Conservation (phyloP, 2,329 filamentous ascomycete genomes). For the Ascochyta koolunga region DNA sequence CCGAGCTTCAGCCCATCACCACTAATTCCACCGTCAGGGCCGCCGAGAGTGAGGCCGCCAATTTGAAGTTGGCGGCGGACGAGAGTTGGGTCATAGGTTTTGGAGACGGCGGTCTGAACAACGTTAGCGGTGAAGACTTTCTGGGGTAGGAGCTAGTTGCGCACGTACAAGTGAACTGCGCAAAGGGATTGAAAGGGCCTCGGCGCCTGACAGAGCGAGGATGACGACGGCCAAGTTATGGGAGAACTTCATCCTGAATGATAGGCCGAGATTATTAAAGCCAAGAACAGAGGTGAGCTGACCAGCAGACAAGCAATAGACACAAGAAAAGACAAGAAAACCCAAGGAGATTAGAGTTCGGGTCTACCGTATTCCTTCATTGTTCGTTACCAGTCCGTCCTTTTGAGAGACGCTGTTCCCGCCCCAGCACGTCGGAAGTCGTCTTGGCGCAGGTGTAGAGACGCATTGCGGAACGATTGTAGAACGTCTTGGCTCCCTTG, state of each 20-base stretch:
- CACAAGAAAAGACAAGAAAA: conserved; percentile 14
- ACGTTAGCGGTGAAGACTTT: background rate
- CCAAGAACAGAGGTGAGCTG: conserved; percentile 2
- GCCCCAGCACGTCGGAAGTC: conserved; percentile 2
- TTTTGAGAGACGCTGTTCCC: conserved; percentile 16
- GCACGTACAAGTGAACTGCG: conserved; percentile 31
- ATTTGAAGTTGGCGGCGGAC: conserved; percentile 23
- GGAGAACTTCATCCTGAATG: conserved; percentile 33
- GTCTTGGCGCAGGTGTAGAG: conserved; percentile 2
- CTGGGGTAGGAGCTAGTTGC: too few species aligned
- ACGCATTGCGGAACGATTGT: conserved; percentile 27
- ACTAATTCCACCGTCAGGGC: conserved; percentile 35
- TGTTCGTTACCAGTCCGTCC: too few species aligned
- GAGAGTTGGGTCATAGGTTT: conserved; percentile 2
- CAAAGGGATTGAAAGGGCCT: conserved; percentile 26
- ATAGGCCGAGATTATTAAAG: background rate
- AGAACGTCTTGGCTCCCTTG: conserved; percentile 21
- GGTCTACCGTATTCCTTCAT: conserved; percentile 10
- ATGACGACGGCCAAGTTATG: conserved; percentile 23
- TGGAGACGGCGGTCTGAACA: conserved; percentile 6
- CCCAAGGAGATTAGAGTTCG: conserved; percentile 12
- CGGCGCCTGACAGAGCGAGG: conserved; percentile 30
- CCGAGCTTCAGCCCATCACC: conserved; percentile 30
- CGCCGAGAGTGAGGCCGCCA: conserved; percentile 41
- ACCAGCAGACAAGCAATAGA: conserved; percentile 16